These are phyloP conservation scores for Gymnopilus junonius DNA, from an alignment of 768 basidiomycete genomes.

Conservation along the genomic window DNA sequence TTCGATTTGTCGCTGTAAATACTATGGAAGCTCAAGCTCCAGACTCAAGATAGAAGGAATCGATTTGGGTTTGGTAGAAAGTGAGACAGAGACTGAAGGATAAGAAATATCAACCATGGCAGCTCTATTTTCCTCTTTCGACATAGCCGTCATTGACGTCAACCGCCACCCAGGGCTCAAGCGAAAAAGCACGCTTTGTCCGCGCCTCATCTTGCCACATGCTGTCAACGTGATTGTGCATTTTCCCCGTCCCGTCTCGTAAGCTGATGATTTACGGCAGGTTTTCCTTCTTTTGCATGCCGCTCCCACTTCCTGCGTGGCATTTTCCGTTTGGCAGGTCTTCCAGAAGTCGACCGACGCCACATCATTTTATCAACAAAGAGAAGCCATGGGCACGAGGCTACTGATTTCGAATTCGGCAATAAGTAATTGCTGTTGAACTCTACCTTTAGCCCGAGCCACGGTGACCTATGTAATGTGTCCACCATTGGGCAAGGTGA, in stretches of 20 bases:
- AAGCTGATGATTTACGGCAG: slow-evolving; percentile 6
- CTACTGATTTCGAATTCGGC: slow-evolving; percentile 16
- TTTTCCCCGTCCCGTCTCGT: neutral
- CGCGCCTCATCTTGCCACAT: slow-evolving; percentile 1
- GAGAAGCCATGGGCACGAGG: slow-evolving; percentile 14
- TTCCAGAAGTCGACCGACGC: slow-evolving; percentile 2
- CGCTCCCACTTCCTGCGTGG: slow-evolving; percentile 2
- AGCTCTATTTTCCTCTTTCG: neutral
- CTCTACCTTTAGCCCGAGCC: neutral
- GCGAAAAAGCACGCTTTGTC: neutral
- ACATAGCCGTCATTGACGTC: slow-evolving; percentile 1
- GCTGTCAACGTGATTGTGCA: neutral
- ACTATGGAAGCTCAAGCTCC: neutral
- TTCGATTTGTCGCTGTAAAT: neutral
- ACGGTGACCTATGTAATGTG: too few species aligned
- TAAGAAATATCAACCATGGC: neutral
- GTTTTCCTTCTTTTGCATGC: slow-evolving; percentile 3
- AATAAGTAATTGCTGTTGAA: neutral
- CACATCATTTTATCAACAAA: neutral
- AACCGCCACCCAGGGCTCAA: neutral
- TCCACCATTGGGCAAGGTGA: neutral
- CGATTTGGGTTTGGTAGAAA: too few species aligned
- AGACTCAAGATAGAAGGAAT: too few species aligned
- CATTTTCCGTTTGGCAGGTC: neutral
- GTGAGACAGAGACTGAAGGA: too few species aligned